Conservation (phyloP, 305 asterid genomes). For the Galium porrigens region DNA sequence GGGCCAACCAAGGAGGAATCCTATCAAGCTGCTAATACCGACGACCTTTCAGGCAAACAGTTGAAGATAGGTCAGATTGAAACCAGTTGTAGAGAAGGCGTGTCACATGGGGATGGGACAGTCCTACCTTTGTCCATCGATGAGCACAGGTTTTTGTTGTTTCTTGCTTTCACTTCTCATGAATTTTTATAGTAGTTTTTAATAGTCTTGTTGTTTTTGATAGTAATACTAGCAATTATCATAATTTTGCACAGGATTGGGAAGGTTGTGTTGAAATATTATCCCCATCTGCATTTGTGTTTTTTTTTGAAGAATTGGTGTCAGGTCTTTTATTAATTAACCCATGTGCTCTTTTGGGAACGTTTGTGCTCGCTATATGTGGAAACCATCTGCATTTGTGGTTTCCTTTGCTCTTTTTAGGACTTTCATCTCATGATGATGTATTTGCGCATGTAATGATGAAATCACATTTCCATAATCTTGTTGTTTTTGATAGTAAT, state of each 20-base stretch:
- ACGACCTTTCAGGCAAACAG: background rate
- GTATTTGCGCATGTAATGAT: background rate
- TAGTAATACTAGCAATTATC: background rate
- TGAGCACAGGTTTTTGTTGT: conserved; percentile 22
- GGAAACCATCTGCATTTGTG: background rate
- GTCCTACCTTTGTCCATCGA: conserved; percentile 21
- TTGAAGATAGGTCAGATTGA: background rate
- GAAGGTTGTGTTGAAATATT: background rate
- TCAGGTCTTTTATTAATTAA: background rate
- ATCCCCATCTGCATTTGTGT: background rate
- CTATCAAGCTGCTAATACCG: background rate
- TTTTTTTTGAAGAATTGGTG: background rate
- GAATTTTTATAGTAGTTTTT: background rate
- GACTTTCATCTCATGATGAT: background rate
- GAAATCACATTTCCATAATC: background rate
- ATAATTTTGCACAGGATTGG: background rate
- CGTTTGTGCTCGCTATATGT: background rate
- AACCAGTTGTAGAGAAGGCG: conserved; percentile 6
- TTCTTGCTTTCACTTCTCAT: conserved; percentile 5
- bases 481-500: background rate
- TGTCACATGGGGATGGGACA: background rate
- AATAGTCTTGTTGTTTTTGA: background rate
- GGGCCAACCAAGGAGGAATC: background rate
- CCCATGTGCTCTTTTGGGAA: background rate
- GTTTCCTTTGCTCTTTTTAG: background rate